phyloP scores from a whole-genome alignment of 2,329 filamentous ascomycete genomes.

The Triangularia setosa region DNA sequence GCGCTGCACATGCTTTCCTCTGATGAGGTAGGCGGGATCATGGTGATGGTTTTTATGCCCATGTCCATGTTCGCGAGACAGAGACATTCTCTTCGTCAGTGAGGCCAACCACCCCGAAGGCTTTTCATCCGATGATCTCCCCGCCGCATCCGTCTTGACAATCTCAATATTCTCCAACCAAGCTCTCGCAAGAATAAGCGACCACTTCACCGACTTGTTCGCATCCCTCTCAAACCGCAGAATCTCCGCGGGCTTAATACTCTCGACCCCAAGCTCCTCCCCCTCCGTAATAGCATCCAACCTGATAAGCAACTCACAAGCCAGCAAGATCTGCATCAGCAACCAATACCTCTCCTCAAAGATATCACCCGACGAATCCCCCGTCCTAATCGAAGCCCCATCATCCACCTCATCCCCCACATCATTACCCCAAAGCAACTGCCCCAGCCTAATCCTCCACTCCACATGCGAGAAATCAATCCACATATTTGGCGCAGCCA shows the following conservation, averaged over 20 bases:
- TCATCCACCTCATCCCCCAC: slow-evolving; percentile 52
- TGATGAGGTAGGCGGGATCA: slow-evolving; percentile 45
- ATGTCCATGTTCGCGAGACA: slow-evolving; percentile 34
- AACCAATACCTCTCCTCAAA: slow-evolving; percentile 65
- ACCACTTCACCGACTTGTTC: slow-evolving; percentile 62
- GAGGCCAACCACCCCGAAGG: slow-evolving; percentile 52
- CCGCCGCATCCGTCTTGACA: slow-evolving; percentile 39
- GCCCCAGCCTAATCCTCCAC: slow-evolving; percentile 69
- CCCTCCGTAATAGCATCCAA: slow-evolving; percentile 61
- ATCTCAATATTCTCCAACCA: slow-evolving; percentile 68
- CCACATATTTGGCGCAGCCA: slow-evolving; percentile 65
- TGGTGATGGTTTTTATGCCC: slow-evolving; percentile 36
- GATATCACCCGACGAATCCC: slow-evolving; percentile 46
- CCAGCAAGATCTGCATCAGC: slow-evolving; percentile 60
- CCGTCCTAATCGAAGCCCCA: slow-evolving; percentile 48
- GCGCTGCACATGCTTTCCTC: slow-evolving; percentile 52
- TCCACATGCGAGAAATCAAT: slow-evolving; percentile 71
- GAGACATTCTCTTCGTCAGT: slow-evolving; percentile 51
- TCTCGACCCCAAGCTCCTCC: slow-evolving; percentile 51
- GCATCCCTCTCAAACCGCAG: slow-evolving; percentile 60
- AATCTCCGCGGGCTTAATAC: slow-evolving; percentile 53
- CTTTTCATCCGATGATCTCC: slow-evolving; percentile 30
- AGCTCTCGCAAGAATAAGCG: slow-evolving; percentile 57
- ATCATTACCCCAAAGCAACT: slow-evolving; percentile 62
- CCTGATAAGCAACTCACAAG: slow-evolving; percentile 62